Base-by-base conservation (phyloP, 2,329 filamentous ascomycete species). In the Dothideomycetes sp. region DNA sequence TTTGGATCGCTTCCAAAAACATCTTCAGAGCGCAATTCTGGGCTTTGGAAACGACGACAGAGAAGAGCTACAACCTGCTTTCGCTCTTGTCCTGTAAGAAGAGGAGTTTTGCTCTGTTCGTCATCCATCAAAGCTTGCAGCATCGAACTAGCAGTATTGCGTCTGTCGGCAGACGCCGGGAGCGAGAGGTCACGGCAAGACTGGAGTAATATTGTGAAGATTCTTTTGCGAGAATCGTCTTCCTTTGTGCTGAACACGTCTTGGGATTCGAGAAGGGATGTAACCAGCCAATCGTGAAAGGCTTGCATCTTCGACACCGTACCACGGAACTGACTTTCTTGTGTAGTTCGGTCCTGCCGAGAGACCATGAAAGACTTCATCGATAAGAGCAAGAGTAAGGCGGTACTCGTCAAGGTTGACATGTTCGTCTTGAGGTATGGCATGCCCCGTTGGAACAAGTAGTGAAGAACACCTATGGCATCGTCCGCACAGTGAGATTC, bases 401-500 rank as follows among this genome's bases (percentile, higher is more conserved):
- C 73, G 47, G 88, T 82, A 0, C 88, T 89, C 9, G 84, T 79
- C 31, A 93, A 66, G 51, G 95, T 95, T 0, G 79, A 80, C 1
- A 86, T 78, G 1, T 72, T 69, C 22, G 73, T 68, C 3, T 59
- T 62, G 4, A 98, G 66, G 54, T 89, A 79, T 4, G 63, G 50
- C 12, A 65, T 64, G 5, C 89, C 87, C 37, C 73, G 72, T 4
- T 74, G 66, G 11, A 96, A 68, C 1, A 99, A 70, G 59, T 94
- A 95, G 57, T 86, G 82, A 44, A 84, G 78, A 24, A 98, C 74
- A 0, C 88, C 89, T 33, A 96, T 70, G 2, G 84, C 80, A 63
- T 98, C 91, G 53, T 94, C 85, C 8, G 88, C 84, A 58, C 89
- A 96, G 53, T 93, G 82, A 0, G 80, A 72, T 49, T 96, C 81